These are phyloP conservation scores for Wickerhamiella vanderwaltii DNA, from an alignment of 805 yeast species.

Conservation along the genomic window DNA sequence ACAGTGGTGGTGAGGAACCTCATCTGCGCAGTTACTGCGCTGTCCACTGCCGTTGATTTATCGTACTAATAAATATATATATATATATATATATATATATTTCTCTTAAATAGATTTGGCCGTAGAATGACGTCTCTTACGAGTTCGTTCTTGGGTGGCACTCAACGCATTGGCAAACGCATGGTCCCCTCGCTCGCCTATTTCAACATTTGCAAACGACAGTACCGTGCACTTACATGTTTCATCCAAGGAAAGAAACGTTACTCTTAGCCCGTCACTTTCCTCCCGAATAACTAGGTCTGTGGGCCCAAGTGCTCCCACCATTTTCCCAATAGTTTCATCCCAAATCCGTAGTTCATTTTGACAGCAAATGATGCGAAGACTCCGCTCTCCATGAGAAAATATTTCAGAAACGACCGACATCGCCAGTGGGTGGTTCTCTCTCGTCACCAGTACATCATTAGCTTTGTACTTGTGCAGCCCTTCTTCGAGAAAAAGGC, in stretches of 20 bases:
- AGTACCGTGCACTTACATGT: slow-evolving; percentile 1
- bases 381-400: background rate
- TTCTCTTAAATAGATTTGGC: no score
- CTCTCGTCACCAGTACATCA: slow-evolving; percentile 3
- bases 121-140: background rate
- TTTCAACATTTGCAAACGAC: slow-evolving; percentile 4
- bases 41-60: no score
- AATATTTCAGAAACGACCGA: slow-evolving; percentile 13
- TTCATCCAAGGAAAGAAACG: slow-evolving; percentile 11
- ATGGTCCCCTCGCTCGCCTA: background rate
- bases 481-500: slow-evolving; percentile 12
- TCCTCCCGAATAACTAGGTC: background rate
- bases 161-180: background rate
- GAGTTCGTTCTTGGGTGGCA: background rate
- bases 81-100: no score
- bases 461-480: background rate
- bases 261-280: background rate
- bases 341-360: slow-evolving; percentile 13
- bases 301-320: slow-evolving; percentile 2
- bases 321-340: slow-evolving; percentile 6
- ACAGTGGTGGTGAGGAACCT: no score
- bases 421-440: background rate
- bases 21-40: no score
- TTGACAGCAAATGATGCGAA: slow-evolving; percentile 7
- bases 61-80: no score